Base-by-base conservation (phyloP, 306 rosid genomes). In the Sphenostylis stenocarpa region DNA sequence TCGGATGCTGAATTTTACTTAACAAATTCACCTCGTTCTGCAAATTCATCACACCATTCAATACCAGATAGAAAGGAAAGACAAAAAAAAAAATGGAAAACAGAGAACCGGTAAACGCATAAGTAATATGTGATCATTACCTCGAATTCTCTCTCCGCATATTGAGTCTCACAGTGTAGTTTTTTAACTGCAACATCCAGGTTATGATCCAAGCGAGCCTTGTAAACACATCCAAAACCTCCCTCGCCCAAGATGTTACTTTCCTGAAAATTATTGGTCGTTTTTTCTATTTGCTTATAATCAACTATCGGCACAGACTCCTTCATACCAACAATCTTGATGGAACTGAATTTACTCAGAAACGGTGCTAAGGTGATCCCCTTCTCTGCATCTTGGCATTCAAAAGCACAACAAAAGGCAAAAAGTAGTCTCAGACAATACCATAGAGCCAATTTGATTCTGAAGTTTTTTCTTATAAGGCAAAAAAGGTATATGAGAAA, bases 211-310 rank as follows among this genome's bases (percentile, higher is more conserved):
- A 95, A 84, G 3, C 67, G 86, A 83, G 97, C 99, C 86, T 83
- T 88, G 87, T 90, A 95, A 83, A 95, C 99, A 21, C 97, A 67
- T 57, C 99, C 99, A 78, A 95, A 95, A 77, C 96, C 99, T 2
- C 99, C 97, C 85, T 74, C 86, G 6, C 99, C 99, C 78, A 95
- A 82, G 29, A 92, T 82, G 70, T 95, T 92, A 79, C 89, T 84
- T 51, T 89, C 94, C 14, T 16, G 19, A 63, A 95, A 95, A 82
- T 88, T 78, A 64, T 80, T 66, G 19, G 99, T 89, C 0, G 87
- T 83, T 55, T 88, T 92, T 75, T 89, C 99, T 41, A 95, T 83
- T 38, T 82, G 82, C 85, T 87, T 85, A 20, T 89, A 90, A 41
- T 95, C 99, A 67, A 95, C 75, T 17, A 90, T 67, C 29, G 91